Evolutionary conservation across 225 moss, liverwort and hornwort species (phyloP), one percentile per base, ranked within the genome.

Genomic region (Bryum argenteum): DNA sequence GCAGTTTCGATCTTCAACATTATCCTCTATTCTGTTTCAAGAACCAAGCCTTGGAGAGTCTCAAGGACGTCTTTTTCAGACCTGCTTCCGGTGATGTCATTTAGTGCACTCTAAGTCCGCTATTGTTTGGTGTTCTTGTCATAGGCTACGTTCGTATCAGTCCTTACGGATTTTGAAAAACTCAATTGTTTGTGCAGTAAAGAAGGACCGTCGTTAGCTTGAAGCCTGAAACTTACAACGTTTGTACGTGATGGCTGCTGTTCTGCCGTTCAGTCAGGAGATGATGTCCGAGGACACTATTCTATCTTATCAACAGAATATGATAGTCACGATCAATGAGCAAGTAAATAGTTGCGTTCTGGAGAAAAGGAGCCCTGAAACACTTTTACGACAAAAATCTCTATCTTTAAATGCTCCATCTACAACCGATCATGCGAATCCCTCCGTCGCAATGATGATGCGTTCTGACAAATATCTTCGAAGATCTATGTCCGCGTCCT

Each of bases 271-370:
- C 26, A 55, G 39, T 45, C 43, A 61, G 24, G 47, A 70, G 53
- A 45, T 24, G 42, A 16, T 65, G 57, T 14, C 44, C 44, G 54
- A 68, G 61, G 64, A 66, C 21, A 66, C 66, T 24, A 23, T 50
- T 21, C 58, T n/a, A 23, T 67, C n/a, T 11, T n/a, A 59, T 23
- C 51, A 24, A 51, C 23, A 59, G 10, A 18, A 23, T 12, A 63
- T 9, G 26, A 62, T 26, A 60, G n/a, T 65, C 44, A 17, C n/a
- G 47, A 47, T 16, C 11, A 48, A 21, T 41, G 51, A 50, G 41
- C 59, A 51, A 24, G 52, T 21, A 63, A 23, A 21, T 8, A 10
- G 42, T 69, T 40, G 28, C 33, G 6, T 1, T 40, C 23, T 50
- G 60, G 41, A 24, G 37, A 69, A 70, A n/a, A 37, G 54, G 63